phyloP scores from a whole-genome alignment of 441 rosid species.

The Jatropha multifida region DNA sequence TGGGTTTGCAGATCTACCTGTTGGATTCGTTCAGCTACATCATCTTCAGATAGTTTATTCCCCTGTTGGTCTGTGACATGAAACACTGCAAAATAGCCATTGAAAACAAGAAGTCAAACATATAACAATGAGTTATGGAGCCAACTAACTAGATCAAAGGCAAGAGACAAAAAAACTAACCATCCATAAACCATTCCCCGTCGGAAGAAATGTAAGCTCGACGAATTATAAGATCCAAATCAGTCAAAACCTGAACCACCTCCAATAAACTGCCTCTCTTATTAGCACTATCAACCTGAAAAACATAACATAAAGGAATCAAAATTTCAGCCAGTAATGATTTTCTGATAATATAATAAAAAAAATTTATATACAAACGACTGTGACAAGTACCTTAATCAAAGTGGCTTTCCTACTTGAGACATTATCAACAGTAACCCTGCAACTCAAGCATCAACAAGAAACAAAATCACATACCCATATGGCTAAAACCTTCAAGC shows the following conservation, averaged over 20 bases:
- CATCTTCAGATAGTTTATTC: conserved; percentile 63
- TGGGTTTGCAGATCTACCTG: conserved; percentile 53
- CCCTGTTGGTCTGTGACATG: conserved; percentile 80
- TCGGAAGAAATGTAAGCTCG: conserved; percentile 91
- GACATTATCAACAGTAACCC: conserved; percentile 70
- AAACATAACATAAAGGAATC: conserved; percentile 10
- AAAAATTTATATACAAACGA: conserved; percentile 8
- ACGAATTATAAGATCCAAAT: conserved; percentile 59
- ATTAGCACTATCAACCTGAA: conserved; percentile 81
- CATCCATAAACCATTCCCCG: conserved; percentile 94
- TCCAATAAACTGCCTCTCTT: conserved; percentile 76
- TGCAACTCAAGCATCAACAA: conserved; percentile 34
- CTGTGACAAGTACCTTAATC: conserved; percentile 48
- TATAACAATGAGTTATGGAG: conserved; percentile 4
- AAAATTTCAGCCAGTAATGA: neutral
- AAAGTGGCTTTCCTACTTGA: conserved; percentile 62
- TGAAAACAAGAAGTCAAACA: conserved; percentile 17
- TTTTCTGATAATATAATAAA: conserved; percentile 1
- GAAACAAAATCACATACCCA: conserved; percentile 23
- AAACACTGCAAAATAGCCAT: conserved; percentile 51
- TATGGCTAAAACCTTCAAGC: conserved; percentile 6
- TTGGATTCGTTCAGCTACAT: conserved; percentile 67
- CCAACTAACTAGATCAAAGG: neutral
- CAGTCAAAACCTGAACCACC: conserved; percentile 84
- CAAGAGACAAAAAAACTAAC: conserved; percentile 34